Base-by-base conservation (phyloP, 352 stramenopile genomes). In the Thraustochytrium sp. region DNA sequence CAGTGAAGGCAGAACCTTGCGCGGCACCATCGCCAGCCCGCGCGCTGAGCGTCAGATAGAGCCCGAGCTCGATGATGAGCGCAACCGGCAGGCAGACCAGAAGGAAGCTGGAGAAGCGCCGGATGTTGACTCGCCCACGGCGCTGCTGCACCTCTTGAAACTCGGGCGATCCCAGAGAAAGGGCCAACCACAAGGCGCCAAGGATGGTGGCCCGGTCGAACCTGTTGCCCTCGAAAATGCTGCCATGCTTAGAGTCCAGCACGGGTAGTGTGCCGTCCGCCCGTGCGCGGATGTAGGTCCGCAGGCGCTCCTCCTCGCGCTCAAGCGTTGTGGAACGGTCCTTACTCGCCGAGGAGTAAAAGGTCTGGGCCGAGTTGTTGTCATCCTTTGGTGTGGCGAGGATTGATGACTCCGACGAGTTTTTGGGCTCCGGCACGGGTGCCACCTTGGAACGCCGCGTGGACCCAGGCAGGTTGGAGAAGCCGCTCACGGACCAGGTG, bases 61-160 rank as follows among this genome's bases (percentile, higher is more conserved):
- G 92, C 55, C 87, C 86, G 40, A 92, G 91, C 0, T 90, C 91
- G 26, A 82, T 87, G 11, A 88, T 46, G 0, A 92, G 85, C 23
- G 90, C 90, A 29, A 94, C 86, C 48, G 93, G 56, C 68, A 94
- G 92, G 56, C 90, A 92, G 8, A 94, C 72, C 82, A 93, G 93
- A 36, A 90, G 87, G 74, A 94, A 93, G 31, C 31, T 68, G 23
- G 68, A 29, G 49, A 80, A 63, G 23, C 53, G 48, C 13, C 23
- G 23, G 18, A 80, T 53, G 21, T 11, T 64, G 13, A 26, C 31
- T 3, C 11, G 53, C 5, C 68, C 68, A 1, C 40, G 31, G 16
- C 46, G 48, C 37, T 23, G 31, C 51, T 65, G 68, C 4, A n/a
- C 48, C 5, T 23, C 13, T 3, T 64, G 13, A 26, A 63, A 80